These are phyloP conservation scores for Plantago major DNA, from an alignment of 257 asterid species.

Conservation along the genomic window DNA sequence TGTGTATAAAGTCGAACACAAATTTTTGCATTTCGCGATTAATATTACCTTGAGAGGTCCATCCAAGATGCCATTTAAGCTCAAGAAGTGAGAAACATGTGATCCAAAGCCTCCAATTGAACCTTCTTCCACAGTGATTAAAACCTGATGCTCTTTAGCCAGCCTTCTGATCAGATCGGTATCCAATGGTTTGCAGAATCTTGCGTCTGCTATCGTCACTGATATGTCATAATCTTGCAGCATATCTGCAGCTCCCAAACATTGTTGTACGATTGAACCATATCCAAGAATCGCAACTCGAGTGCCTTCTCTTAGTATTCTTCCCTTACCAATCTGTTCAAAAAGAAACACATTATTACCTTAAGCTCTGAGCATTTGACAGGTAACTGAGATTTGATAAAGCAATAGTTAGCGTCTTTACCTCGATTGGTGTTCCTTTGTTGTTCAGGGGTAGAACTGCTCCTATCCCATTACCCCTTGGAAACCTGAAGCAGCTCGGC, in stretches of 20 bases:
- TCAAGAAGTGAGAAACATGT: constrained; percentile 60
- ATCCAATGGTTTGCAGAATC: constrained; percentile 82
- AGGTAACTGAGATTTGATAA: neutral
- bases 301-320: constrained; percentile 55
- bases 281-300: constrained; percentile 68
- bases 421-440: constrained; percentile 71
- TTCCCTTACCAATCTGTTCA: constrained; percentile 65
- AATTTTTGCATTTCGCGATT: neutral
- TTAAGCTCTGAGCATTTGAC: neutral
- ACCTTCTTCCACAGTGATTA: constrained; percentile 78
- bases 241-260: constrained; percentile 55
- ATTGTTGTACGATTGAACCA: constrained; percentile 61
- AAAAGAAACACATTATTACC: neutral
- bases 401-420: constrained; percentile 15
- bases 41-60: constrained; percentile 62
- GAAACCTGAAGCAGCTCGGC: constrained; percentile 73
- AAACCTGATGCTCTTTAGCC: constrained; percentile 60
- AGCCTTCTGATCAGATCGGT: constrained; percentile 46
- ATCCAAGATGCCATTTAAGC: constrained; percentile 58
- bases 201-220: constrained; percentile 63
- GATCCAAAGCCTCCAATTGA: constrained; percentile 84
- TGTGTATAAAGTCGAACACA: too few relatives aligned
- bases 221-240: constrained; percentile 34
- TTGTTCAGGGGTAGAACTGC: constrained; percentile 43
- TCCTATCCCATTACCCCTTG: constrained; percentile 71